Evolutionary conservation across 352 stramenopile genomes (phyloP).

Genomic region (Phytophthora melonis): DNA sequence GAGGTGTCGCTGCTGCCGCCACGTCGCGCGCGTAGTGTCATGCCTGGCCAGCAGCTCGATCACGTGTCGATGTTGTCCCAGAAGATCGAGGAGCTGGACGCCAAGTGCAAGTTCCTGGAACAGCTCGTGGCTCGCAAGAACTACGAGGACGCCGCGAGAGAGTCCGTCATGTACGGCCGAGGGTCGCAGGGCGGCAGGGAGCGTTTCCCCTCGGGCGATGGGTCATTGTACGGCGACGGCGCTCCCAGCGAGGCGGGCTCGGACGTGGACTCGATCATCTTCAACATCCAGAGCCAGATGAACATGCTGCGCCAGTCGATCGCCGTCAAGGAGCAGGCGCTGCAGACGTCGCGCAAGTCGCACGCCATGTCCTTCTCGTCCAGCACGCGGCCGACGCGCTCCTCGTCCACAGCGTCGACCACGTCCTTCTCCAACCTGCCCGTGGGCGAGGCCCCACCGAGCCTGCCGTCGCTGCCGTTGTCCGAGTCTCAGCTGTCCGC

Average conservation of each 20-base stretch:
- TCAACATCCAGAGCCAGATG: slow-evolving; percentile 87
- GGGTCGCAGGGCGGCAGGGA: slow-evolving; percentile 28
- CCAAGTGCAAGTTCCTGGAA: slow-evolving; percentile 85
- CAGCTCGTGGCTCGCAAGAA: slow-evolving; percentile 68
- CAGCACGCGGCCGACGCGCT: slow-evolving; percentile 69
- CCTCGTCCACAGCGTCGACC: slow-evolving; percentile 71
- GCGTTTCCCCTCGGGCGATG: slow-evolving; percentile 34
- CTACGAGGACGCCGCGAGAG: slow-evolving; percentile 48
- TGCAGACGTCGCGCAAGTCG: slow-evolving; percentile 59
- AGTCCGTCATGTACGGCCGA: slow-evolving; percentile 42
- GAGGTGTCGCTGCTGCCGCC: slow-evolving; percentile 57
- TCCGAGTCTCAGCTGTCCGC: slow-evolving; percentile 56
- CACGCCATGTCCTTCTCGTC: slow-evolving; percentile 71
- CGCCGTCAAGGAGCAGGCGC: slow-evolving; percentile 64
- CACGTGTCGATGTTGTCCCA: slow-evolving; percentile 69
- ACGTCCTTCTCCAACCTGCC: slow-evolving; percentile 54
- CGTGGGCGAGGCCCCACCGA: slow-evolving; percentile 43
- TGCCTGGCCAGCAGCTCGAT: slow-evolving; percentile 57
- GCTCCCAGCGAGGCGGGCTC: slow-evolving; percentile 44
- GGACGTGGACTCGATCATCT: slow-evolving; percentile 79
- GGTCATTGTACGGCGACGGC: slow-evolving; percentile 40
- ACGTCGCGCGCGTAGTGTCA: slow-evolving; percentile 66
- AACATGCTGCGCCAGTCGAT: slow-evolving; percentile 80
- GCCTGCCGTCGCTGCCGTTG: slow-evolving; percentile 48
- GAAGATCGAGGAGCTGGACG: slow-evolving; percentile 82